Percentiles rank a stretch among this genome's conserved stretches.
Evolutionary conservation across 768 basidiomycete species (phyloP).

Genomic region (Neoboletus subvelutipes): DNA sequence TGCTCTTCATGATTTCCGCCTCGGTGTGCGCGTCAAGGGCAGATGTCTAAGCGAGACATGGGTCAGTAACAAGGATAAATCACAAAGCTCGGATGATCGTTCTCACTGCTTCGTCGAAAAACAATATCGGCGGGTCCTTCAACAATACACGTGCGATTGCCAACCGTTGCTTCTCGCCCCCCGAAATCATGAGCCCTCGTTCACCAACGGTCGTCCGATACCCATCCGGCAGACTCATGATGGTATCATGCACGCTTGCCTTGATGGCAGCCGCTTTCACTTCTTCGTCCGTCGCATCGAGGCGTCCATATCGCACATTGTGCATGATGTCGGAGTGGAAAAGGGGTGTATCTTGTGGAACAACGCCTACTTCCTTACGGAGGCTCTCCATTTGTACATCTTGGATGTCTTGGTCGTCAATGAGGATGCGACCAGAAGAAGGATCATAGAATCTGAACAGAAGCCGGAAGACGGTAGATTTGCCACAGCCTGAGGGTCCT

Average conservation of each 20-base stretch:
- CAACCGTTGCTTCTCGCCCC: slow-evolving; percentile 96
- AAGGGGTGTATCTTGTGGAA: slow-evolving; percentile 96
- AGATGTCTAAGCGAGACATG: slow-evolving; percentile 62
- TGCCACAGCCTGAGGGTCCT: slow-evolving; percentile 95
- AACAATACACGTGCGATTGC: slow-evolving; percentile 91
- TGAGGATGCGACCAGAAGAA: slow-evolving; percentile 69
- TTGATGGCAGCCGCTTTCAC: slow-evolving; percentile 80
- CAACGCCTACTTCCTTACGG: slow-evolving; percentile 80
- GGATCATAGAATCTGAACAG: slow-evolving; percentile 95
- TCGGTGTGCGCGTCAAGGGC: slow-evolving; percentile 96
- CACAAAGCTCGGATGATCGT: neutral
- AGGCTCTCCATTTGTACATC: slow-evolving; percentile 70
- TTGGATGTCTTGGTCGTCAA: slow-evolving; percentile 86
- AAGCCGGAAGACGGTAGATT: slow-evolving; percentile 94
- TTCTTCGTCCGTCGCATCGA: slow-evolving; percentile 87
- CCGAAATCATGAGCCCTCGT: slow-evolving; percentile 95
- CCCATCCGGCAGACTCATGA: slow-evolving; percentile 78
- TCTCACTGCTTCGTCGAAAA: slow-evolving; percentile 97
- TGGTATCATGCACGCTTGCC: slow-evolving; percentile 84
- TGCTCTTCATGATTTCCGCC: slow-evolving; percentile 91
- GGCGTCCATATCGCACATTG: slow-evolving; percentile 89
- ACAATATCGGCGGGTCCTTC: slow-evolving; percentile 93
- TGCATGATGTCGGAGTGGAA: slow-evolving; percentile 96
- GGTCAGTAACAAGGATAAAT: slow-evolving; percentile 3
- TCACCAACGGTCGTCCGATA: slow-evolving; percentile 94